Percentiles rank a stretch among this genome's conserved stretches.
phyloP scores from a whole-genome alignment of 1,284 basidiomycete species.

The Boletus sp. region DNA sequence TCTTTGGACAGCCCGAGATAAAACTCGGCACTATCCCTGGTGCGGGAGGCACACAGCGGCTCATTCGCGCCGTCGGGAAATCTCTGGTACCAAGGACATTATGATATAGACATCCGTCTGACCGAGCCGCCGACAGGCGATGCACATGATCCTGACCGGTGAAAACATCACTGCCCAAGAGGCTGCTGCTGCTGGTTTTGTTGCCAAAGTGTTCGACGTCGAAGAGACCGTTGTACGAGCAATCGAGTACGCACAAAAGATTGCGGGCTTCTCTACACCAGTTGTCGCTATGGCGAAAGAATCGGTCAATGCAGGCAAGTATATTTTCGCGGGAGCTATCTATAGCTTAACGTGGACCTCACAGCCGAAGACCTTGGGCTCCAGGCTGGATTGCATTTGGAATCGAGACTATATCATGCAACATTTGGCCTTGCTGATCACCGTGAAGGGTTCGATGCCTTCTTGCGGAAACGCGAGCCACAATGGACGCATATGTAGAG shows the following conservation, averaged over 20 bases:
- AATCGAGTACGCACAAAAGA: conserved; percentile 35
- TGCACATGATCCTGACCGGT: conserved; percentile 72
- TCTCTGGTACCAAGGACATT: conserved; percentile 44
- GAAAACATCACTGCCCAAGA: conserved; percentile 56
- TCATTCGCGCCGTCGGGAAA: conserved; percentile 65
- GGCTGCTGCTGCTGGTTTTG: conserved; percentile 46
- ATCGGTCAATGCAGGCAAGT: conserved; percentile 65
- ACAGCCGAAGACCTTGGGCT: conserved; percentile 63
- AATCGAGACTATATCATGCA: conserved; percentile 66
- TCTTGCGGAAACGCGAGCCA: conserved; percentile 64
- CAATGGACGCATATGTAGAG: conserved; percentile 34
- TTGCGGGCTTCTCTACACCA: conserved; percentile 37
- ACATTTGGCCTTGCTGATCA: conserved; percentile 70
- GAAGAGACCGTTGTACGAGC: conserved; percentile 34
- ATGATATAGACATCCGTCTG: neutral
- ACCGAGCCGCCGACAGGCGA: conserved; percentile 44
- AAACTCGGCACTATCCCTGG: conserved; percentile 74
- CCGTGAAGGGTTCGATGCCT: conserved; percentile 67
- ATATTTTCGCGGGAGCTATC: conserved; percentile 18
- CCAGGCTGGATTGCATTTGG: conserved; percentile 59
- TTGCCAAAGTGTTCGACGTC: conserved; percentile 37
- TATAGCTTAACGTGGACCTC: conserved; percentile 1
- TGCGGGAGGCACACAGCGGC: conserved; percentile 59
- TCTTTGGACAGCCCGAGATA: conserved; percentile 72
- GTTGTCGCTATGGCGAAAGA: conserved; percentile 56